Base-by-base conservation (phyloP, 2,329 filamentous ascomycete genomes). In the Cryphonectria naterciae region DNA sequence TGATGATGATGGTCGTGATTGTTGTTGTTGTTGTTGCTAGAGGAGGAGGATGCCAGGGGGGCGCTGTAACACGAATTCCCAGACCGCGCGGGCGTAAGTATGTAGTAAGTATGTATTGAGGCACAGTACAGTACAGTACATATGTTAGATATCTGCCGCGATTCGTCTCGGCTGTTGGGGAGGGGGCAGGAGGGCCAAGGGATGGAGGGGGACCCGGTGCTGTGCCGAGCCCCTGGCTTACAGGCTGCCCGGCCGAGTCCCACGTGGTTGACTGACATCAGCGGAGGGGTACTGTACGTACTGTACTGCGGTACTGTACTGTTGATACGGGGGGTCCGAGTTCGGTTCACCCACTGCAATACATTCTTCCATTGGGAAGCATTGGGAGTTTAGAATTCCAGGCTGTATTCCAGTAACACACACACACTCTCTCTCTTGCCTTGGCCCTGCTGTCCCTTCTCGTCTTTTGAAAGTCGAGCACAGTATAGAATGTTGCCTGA, bases 181-280 rank as follows among this genome's bases (percentile, higher is more conserved):
- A 39, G 37, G 37, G 37, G 37, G 10, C 2, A 39, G 37, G 37
- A 11, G 32, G 32, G 32, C 32, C 37, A 39, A 39, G 37, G 8
- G 37, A 39, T 11, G 10, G 37, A 39, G 37, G 37, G 10, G 37
- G 37, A 3, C n/a, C 13, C 52, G 28, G 58, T 61, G 58, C 58
- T n/a, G 32, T 39, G 58, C 58, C 58, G 7, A 1, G 37, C 37
- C 37, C 15, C 35, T 61, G 58, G 35, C 58, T 61, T 61, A 39
- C 58, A 61, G 58, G 46, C 43, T n/a, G 46, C 22, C 22, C 28
- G 32, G 35, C 35, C 35, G 32, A 4, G 8, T 61, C 58, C 58
- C 58, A 61, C 58, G 58, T 61, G 58, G 58, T 35, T 61, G 58
- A 15, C 19, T 49, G 46, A 49, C 46, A 49, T 22, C 43, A 22